Evolutionary conservation across 768 basidiomycete genomes (phyloP).

Genomic region (Auricularia cornea): DNA sequence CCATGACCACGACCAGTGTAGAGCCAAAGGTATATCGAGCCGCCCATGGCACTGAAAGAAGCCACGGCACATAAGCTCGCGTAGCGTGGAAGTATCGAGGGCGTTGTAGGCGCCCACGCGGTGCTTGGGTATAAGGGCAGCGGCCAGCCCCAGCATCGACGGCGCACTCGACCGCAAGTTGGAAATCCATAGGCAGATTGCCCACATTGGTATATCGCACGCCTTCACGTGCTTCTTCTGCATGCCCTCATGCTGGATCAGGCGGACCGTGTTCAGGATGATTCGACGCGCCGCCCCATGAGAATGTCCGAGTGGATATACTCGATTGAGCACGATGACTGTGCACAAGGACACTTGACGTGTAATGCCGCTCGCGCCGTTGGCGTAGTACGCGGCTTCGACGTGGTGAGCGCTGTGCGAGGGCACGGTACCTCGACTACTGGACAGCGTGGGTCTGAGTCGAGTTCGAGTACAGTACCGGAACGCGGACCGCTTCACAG

Average conservation of each 20-base stretch:
- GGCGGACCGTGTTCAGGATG: slow-evolving; percentile 72
- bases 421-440: slow-evolving; percentile 82
- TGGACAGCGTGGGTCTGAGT: slow-evolving; percentile 68
- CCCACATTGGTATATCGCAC: slow-evolving; percentile 46
- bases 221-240: slow-evolving; percentile 54
- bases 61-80: slow-evolving; percentile 37
- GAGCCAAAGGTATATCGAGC: slow-evolving; percentile 54
- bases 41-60: slow-evolving; percentile 37
- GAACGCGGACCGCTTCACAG: slow-evolving; percentile 81
- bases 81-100: slow-evolving; percentile 79
- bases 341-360: slow-evolving; percentile 75
- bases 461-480: slow-evolving; percentile 78
- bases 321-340: slow-evolving; percentile 90
- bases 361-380: slow-evolving; percentile 46
- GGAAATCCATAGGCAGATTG: slow-evolving; percentile 53
- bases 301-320: slow-evolving; percentile 80
- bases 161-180: slow-evolving; percentile 44
- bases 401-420: slow-evolving; percentile 47
- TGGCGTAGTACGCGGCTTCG: slow-evolving; percentile 72
- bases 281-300: slow-evolving; percentile 63
- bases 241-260: slow-evolving; percentile 72
- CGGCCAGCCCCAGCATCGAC: slow-evolving; percentile 53
- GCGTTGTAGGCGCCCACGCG: slow-evolving; percentile 96
- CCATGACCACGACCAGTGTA: slow-evolving; percentile 98
- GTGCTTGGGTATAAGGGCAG: slow-evolving; percentile 93